Conservation (phyloP, 331 rosid species). For the Pyrus hybrid region DNA sequence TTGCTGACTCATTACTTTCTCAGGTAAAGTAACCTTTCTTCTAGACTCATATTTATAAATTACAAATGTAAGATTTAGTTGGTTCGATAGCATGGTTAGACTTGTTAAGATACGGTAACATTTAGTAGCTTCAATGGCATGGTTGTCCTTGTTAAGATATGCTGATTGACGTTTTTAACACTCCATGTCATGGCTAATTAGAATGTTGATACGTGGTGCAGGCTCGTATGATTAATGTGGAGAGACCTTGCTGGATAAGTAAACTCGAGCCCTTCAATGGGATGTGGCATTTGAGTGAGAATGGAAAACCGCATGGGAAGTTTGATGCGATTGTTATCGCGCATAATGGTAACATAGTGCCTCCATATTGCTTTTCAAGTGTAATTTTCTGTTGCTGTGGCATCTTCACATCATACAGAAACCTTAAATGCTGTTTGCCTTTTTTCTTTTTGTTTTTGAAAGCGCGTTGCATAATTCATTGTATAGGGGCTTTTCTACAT, state of each 20-base stretch:
- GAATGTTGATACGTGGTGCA: conserved; percentile 32
- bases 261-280: conserved; percentile 89
- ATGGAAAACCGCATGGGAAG: conserved; percentile 69
- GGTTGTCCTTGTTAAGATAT: neutral
- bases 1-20: conserved; percentile 73
- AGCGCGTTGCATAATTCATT: neutral
- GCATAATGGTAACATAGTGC: conserved; percentile 57
- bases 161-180: neutral
- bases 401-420: conserved; percentile 1
- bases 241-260: conserved; percentile 86
- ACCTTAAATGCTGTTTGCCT: neutral
- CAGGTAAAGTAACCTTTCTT: conserved; percentile 29
- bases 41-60: no score
- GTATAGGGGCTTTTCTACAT: neutral
- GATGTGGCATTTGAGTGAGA: conserved; percentile 92
- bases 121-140: neutral
- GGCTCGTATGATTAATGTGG: conserved; percentile 57
- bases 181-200: conserved; percentile 9
- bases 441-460: neutral
- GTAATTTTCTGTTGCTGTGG: neutral
- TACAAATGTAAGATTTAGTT: neutral
- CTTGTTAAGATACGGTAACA: neutral
- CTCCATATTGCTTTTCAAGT: neutral
- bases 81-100: neutral
- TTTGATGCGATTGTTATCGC: conserved; percentile 89